A percentile compares a stretch with the other conserved stretches of the same genome.
phyloP scores from a whole-genome alignment of 192 early-diverging fungal genomes.

The Backusella parvicylindrica region DNA sequence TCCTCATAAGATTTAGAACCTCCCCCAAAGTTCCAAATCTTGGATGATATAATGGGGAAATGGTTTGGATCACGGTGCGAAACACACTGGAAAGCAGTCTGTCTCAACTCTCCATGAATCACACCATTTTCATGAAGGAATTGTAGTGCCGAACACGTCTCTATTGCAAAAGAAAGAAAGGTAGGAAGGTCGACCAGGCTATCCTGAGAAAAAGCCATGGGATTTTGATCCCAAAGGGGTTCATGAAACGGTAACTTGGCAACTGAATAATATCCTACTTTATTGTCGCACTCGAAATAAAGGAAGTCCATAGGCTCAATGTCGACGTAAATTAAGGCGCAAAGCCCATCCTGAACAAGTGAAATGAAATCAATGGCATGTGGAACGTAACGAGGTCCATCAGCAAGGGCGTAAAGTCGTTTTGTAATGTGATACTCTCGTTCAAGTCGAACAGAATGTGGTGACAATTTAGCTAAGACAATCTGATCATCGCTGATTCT shows the following conservation, averaged over 20 bases:
- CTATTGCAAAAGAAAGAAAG: constrained; percentile 18
- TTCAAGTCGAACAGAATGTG: constrained; percentile 16
- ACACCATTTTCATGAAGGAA: constrained; percentile 19
- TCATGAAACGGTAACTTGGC: not conserved
- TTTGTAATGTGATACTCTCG: constrained; percentile 19
- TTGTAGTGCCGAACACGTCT: constrained; percentile 5
- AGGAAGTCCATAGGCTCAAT: constrained; percentile 1
- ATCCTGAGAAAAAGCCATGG: not conserved
- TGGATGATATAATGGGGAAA: not conserved
- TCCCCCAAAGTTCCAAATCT: constrained; percentile 22
- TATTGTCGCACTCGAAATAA: not conserved
- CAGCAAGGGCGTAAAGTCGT: constrained; percentile 4
- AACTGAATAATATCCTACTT: not conserved
- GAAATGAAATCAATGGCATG: constrained; percentile 19
- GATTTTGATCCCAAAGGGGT: not conserved
- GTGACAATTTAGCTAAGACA: constrained; percentile 18
- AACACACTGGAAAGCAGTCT: not conserved
- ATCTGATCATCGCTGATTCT: constrained; percentile 7
- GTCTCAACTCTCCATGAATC: constrained; percentile 19
- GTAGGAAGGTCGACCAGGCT: not conserved
- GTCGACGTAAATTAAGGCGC: constrained; percentile 14
- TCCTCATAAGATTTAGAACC: constrained; percentile 18
- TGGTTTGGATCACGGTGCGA: not conserved
- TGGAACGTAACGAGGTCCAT: not conserved
- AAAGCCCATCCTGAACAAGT: constrained; percentile 15